phyloP scores from a whole-genome alignment of 257 asterid genomes.

The Cordia subcordata region DNA sequence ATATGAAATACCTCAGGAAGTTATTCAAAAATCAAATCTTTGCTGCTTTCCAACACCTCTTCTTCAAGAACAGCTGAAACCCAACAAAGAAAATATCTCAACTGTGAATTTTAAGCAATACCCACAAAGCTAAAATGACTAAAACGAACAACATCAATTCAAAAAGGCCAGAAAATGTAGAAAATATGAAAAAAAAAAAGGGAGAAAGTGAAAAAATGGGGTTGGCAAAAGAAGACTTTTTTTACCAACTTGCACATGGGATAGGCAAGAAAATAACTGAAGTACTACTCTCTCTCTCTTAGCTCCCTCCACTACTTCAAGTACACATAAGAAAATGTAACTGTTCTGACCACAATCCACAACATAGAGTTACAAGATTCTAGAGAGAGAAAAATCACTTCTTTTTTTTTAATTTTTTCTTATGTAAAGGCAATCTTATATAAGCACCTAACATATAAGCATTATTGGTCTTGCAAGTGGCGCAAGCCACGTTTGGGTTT shows the following conservation, averaged over 20 bases:
- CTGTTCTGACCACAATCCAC: too few relatives aligned
- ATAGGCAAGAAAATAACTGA: conserved; percentile 11
- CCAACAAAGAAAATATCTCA: conserved; percentile 21
- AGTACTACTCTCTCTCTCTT: neutral
- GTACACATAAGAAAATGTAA: too few relatives aligned
- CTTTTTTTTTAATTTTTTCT: too few relatives aligned
- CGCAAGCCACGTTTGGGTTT: conserved; percentile 48
- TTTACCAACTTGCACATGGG: conserved; percentile 49
- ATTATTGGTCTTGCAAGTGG: conserved; percentile 12
- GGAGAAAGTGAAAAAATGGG: conserved; percentile 13
- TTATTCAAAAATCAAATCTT: neutral
- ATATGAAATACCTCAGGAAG: conserved; percentile 1
- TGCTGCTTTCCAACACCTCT: conserved; percentile 5
- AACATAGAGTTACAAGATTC: neutral
- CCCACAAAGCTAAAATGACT: conserved; percentile 25
- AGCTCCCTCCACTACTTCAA: conserved; percentile 25
- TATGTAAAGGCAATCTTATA: too few relatives aligned
- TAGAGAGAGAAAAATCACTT: conserved; percentile 12
- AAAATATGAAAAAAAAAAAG: conserved; percentile 15
- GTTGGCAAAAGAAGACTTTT: conserved; percentile 15
- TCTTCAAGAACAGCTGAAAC: conserved; percentile 14
- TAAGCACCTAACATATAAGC: too few relatives aligned
- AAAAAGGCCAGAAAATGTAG: conserved; percentile 29
- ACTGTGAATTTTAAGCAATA: conserved; percentile 21
- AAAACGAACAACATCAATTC: conserved; percentile 17